These are phyloP conservation scores for Tuber aestivum DNA, from an alignment of 495 filamentous ascomycete genomes.

Conservation along the genomic window DNA sequence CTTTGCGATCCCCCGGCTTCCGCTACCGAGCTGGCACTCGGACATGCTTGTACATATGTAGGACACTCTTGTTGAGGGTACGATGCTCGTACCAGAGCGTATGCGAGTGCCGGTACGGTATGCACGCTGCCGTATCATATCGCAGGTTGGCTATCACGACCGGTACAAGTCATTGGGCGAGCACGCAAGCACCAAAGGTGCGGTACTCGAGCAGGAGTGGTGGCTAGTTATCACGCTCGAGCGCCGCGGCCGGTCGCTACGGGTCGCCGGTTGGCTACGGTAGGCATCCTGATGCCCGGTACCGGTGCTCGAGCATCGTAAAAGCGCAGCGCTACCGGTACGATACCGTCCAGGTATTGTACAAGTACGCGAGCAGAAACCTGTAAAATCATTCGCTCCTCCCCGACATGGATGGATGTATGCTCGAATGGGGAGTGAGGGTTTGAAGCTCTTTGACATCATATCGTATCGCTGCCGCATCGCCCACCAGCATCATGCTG, in stretches of 20 bases:
- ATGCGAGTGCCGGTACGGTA: too few species aligned
- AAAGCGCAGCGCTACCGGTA: too few species aligned
- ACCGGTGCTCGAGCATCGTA: too few species aligned
- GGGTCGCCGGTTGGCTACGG: neutral
- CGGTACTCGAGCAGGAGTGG: too few species aligned
- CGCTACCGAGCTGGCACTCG: neutral
- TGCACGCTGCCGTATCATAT: too few species aligned
- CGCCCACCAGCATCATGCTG: slow-evolving; percentile 9
- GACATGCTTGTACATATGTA: neutral
- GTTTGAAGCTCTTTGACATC: slow-evolving; percentile 27
- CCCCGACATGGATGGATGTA: neutral
- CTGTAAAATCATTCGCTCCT: neutral
- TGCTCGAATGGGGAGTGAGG: slow-evolving; percentile 23
- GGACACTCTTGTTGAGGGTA: neutral
- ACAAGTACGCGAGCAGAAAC: neutral
- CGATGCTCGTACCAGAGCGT: too few species aligned
- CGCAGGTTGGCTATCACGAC: neutral
- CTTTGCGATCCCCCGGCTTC: neutral
- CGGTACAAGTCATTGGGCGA: too few species aligned
- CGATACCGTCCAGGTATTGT: too few species aligned
- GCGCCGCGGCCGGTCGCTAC: neutral
- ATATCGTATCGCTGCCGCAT: slow-evolving; percentile 18
- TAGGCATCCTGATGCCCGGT: neutral
- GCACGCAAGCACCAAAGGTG: neutral
- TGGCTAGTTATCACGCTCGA: too few species aligned